These are phyloP conservation scores for Acanthamoeba castellanii DNA, from an alignment of 208 protist species.

Conservation along the genomic window DNA sequence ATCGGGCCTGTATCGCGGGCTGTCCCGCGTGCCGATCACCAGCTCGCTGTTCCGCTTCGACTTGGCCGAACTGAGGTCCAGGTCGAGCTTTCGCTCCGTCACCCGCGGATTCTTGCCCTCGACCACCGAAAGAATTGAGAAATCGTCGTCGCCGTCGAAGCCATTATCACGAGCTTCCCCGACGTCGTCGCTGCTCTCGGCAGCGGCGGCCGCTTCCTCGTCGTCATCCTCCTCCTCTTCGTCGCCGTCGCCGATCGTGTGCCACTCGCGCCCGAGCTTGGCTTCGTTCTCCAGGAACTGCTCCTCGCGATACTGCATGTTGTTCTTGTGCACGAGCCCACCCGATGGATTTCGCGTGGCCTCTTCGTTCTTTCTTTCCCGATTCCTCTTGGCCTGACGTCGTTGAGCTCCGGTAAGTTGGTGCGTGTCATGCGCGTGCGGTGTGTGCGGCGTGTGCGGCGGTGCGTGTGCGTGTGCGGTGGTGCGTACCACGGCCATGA, in stretches of 20 bases:
- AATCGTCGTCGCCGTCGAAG: not conserved
- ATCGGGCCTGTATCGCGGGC: not conserved
- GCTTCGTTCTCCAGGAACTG: not conserved
- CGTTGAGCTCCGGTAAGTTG: too few relatives aligned
- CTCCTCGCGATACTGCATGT: conserved; percentile 1
- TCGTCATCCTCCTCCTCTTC: not conserved
- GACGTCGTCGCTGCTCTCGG: too few relatives aligned
- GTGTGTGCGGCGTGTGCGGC: too few relatives aligned
- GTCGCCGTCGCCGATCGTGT: not conserved
- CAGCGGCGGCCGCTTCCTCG: too few relatives aligned
- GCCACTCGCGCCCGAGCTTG: not conserved
- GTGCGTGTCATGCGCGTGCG: too few relatives aligned
- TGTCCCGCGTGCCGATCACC: conserved; percentile 9
- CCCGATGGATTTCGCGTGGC: not conserved
- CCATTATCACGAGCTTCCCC: too few relatives aligned
- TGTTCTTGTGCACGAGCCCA: not conserved
- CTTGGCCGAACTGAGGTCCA: not conserved
- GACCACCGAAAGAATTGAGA: not conserved
- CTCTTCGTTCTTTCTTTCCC: not conserved
- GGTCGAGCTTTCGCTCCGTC: not conserved
- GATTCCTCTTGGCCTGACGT: not conserved
- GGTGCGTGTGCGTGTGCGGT: too few relatives aligned
- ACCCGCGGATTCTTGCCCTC: not conserved
- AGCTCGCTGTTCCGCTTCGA: not conserved
- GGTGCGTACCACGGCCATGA: not conserved